Percentiles rank a stretch among this genome's conserved stretches.
phyloP scores from a whole-genome alignment of 148 eudicot species.

The Vaccinium myrtillus region DNA sequence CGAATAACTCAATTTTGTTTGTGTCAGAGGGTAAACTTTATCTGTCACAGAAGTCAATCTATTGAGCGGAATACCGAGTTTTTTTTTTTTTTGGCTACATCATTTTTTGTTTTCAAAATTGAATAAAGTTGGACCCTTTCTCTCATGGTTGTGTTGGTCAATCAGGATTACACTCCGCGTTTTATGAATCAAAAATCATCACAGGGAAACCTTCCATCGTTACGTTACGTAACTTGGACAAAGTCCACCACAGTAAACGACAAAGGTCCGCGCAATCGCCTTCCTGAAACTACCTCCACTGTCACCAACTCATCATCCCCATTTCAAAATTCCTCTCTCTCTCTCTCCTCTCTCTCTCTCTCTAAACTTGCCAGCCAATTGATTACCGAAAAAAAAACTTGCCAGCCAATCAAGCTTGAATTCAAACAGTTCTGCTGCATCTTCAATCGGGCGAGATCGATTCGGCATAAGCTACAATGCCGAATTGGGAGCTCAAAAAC shows the following conservation, averaged over 20 bases:
- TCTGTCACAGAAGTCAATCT: no score
- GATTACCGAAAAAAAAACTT: no score
- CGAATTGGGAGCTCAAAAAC: conserved; percentile 73
- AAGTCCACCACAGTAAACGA: conserved; percentile 2
- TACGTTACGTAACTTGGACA: not conserved
- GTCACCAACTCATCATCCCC: not conserved
- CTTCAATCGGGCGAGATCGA: not conserved
- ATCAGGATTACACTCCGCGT: not conserved
- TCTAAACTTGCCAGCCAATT: not conserved
- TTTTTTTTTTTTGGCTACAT: no score
- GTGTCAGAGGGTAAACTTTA: no score
- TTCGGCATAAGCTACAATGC: conserved; percentile 23
- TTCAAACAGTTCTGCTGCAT: not conserved
- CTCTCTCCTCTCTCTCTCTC: conserved; percentile 14
- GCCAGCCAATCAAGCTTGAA: not conserved
- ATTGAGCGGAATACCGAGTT: no score
- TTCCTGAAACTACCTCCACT: not conserved
- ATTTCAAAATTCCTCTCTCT: not conserved
- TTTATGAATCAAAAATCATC: not conserved
- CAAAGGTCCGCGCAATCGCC: not conserved
- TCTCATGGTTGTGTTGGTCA: no score
- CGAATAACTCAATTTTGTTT: no score
- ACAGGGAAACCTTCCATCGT: no score
- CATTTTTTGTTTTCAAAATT: no score
- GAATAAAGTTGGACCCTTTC: no score